Percentiles rank a stretch among this genome's conserved stretches.
Evolutionary conservation across 2,329 filamentous ascomycete genomes (phyloP).

Genomic region (Raffaelea ambrosiae): DNA sequence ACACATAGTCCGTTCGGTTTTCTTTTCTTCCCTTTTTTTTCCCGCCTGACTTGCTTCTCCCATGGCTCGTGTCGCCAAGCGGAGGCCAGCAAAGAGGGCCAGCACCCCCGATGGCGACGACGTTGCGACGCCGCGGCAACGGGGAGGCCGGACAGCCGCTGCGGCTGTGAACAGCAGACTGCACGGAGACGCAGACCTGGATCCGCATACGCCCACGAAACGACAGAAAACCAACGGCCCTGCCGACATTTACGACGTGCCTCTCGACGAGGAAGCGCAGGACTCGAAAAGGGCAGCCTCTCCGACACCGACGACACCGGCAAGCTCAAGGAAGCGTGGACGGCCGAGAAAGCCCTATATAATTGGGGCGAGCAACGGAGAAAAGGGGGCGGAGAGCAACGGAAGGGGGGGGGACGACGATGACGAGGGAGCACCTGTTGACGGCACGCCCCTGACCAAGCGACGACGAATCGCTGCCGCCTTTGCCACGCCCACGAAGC

Average conservation of each 20-base stretch:
- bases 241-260: constrained; percentile 6
- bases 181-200: neutral
- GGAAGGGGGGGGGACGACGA: neutral
- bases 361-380: too few relatives aligned
- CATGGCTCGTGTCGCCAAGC: constrained; percentile 5
- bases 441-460: constrained; percentile 11
- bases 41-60: too few relatives aligned
- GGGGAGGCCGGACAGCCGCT: neutral
- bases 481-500: constrained; percentile 24
- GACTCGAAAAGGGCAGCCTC: neutral
- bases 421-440: constrained; percentile 3
- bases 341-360: too few relatives aligned
- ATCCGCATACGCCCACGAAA: neutral
- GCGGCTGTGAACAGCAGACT: too few relatives aligned
- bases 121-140: neutral
- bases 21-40: too few relatives aligned
- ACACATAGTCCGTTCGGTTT: too few relatives aligned
- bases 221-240: neutral
- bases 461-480: constrained; percentile 13
- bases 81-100: neutral
- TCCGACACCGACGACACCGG: neutral
- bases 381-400: too few relatives aligned
- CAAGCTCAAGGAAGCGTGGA: neutral
- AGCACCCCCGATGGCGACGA: neutral
- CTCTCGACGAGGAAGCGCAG: constrained; percentile 2